Evolutionary conservation across 495 filamentous ascomycete species (phyloP), one percentile per base, ranked within the genome.

Genomic region (Daldinia caldariorum): DNA sequence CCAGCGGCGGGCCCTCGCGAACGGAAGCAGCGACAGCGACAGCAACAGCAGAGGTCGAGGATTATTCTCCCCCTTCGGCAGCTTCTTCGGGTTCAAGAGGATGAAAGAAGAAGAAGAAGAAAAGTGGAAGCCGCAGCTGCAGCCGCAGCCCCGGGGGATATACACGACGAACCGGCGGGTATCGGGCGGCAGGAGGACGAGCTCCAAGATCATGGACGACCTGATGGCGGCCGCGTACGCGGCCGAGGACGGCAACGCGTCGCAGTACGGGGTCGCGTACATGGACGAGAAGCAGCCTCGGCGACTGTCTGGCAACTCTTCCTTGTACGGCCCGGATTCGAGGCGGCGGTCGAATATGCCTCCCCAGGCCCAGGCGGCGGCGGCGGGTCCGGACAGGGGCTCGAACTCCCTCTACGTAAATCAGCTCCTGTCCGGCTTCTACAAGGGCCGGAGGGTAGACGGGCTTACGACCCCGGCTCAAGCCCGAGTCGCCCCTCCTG

Each of bases 221-320:
- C 74, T 79, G 2, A 71, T 79, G 45, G 67, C 72, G 12, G 67
- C 74, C 2, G 75, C 77, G 7, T 76, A 79, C 37, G 77, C 76
- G 4, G 76, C 75, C 47, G 76, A 77, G 12, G 75, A 77, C 58
- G 77, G 77, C 32, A 61, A 61, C 13, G 66, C 47, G 53, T 68
- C 59, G 4, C 63, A 66, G 55, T 63, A 67, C 35, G 67, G 59
- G 16, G 6, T 7, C 34, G 60, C 13, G 2, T 68, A 61, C 14
- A 18, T 22, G 22, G 35, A 68, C 7, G 68, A 74, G 16, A 71
- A 71, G 61, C 26, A 26, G 26, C 26, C 26, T 26, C 26, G 26
- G 3, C 57, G 20, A 12, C 62, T 49, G 57, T 6, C 35, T 3
- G 13, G 45, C 37, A 35, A 12, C 38, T 53, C 51, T 38, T 13